Conservation (phyloP, 768 basidiomycete species). For the Cubamyces sp. region DNA sequence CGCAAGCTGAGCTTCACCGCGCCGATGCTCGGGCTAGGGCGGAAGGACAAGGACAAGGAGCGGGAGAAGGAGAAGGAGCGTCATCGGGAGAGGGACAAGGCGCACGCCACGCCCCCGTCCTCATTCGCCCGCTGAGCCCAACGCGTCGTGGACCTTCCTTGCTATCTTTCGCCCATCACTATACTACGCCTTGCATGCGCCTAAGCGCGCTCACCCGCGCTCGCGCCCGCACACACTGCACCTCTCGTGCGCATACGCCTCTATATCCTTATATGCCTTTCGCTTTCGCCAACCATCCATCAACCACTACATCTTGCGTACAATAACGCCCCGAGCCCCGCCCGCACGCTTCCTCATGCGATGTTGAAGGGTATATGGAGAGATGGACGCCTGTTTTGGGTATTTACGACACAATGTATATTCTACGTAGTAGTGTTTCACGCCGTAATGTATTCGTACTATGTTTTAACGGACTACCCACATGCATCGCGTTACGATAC, state of each 20-base stretch:
- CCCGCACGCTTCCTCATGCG: not conserved
- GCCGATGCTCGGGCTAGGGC: constrained; percentile 58
- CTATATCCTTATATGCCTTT: constrained; percentile 22
- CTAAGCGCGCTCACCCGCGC: not conserved
- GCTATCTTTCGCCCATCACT: not conserved
- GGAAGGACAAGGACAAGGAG: constrained; percentile 55
- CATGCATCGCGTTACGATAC: too few species aligned
- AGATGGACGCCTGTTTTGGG: not conserved
- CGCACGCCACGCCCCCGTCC: constrained; percentile 13
- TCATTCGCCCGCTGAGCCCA: constrained; percentile 16
- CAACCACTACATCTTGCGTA: not conserved
- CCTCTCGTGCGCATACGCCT: not conserved
- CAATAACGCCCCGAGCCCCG: not conserved
- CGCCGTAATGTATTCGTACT: constrained; percentile 2
- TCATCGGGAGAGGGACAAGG: constrained; percentile 8
- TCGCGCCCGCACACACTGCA: not conserved
- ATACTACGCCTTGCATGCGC: not conserved
- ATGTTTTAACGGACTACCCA: too few species aligned
- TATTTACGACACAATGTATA: not conserved
- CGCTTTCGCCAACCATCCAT: constrained; percentile 1
- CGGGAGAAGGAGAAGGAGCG: constrained; percentile 47
- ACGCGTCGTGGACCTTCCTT: not conserved
- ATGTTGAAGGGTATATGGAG: not conserved
- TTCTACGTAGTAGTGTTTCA: not conserved
- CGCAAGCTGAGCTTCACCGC: constrained; percentile 73